These are phyloP conservation scores for Astrothelium subdiscretum DNA, from an alignment of 495 filamentous ascomycete genomes.

Conservation along the genomic window DNA sequence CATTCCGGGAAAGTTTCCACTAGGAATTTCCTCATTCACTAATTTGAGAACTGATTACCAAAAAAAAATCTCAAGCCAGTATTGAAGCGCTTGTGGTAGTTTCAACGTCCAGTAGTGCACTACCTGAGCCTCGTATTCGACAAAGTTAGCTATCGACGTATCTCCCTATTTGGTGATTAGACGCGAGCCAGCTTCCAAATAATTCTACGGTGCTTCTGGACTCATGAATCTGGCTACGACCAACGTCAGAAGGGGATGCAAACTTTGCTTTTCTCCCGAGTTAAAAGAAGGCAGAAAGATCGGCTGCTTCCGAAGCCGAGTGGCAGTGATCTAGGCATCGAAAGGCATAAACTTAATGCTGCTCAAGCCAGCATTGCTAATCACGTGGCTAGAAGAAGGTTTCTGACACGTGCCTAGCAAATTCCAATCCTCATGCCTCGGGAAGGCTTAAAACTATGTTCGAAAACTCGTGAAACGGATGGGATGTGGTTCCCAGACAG, in stretches of 20 bases:
- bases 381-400: background rate
- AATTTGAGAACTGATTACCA: background rate
- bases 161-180: background rate
- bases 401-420: background rate
- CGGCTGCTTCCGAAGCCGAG: background rate
- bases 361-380: background rate
- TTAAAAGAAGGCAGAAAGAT: background rate
- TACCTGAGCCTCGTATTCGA: too few relatives aligned
- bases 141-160: background rate
- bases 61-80: too few relatives aligned
- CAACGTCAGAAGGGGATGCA: background rate
- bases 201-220: background rate
- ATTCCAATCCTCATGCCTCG: too few relatives aligned
- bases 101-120: too few relatives aligned
- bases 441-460: background rate
- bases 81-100: background rate
- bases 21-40: background rate
- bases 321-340: background rate
- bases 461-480: background rate
- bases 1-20: background rate
- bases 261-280: background rate
- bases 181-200: background rate
- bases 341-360: background rate
- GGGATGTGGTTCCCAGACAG: background rate
- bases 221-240: background rate